These are phyloP conservation scores for Coemansia sp. DNA, from an alignment of 192 early-diverging fungal genomes.

Conservation along the genomic window DNA sequence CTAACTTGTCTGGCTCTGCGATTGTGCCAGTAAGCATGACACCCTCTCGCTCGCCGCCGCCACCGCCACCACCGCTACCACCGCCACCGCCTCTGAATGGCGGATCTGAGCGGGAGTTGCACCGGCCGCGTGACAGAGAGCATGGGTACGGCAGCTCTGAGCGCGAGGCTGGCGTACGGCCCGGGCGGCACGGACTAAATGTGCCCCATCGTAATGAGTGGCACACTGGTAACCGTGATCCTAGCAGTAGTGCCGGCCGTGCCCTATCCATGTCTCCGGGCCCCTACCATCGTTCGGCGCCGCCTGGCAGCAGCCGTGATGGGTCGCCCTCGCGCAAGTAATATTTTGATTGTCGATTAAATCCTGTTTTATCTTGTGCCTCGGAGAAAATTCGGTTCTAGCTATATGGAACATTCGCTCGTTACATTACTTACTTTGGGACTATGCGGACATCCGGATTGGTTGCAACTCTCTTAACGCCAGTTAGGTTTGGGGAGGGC, in stretches of 20 bases:
- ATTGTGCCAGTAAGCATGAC: neutral
- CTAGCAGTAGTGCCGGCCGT: neutral
- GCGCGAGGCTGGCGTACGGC: constrained; percentile 18
- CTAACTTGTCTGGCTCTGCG: neutral
- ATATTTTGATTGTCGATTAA: neutral
- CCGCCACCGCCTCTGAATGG: constrained; percentile 4
- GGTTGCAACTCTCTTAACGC: neutral
- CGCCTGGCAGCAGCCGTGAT: constrained; percentile 14
- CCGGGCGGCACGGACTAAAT: neutral
- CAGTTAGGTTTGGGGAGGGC: too few relatives aligned
- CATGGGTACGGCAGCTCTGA: constrained; percentile 11
- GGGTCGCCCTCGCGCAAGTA: constrained; percentile 27
- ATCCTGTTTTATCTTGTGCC: neutral
- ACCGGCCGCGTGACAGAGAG: constrained; percentile 19
- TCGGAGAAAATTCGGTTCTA: neutral
- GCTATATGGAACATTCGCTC: neutral
- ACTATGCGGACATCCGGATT: neutral
- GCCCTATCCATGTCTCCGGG: constrained; percentile 15
- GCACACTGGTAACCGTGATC: constrained; percentile 18
- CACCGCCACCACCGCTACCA: constrained; percentile 17
- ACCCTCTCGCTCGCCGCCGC: constrained; percentile 16
- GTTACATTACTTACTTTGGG: too few relatives aligned
- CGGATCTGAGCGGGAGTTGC: neutral
- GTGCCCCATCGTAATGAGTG: constrained; percentile 25
- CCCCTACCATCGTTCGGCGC: constrained; percentile 9